Evolutionary conservation across 148 eudicot species (phyloP).

Genomic region (Rhododendron vialii): DNA sequence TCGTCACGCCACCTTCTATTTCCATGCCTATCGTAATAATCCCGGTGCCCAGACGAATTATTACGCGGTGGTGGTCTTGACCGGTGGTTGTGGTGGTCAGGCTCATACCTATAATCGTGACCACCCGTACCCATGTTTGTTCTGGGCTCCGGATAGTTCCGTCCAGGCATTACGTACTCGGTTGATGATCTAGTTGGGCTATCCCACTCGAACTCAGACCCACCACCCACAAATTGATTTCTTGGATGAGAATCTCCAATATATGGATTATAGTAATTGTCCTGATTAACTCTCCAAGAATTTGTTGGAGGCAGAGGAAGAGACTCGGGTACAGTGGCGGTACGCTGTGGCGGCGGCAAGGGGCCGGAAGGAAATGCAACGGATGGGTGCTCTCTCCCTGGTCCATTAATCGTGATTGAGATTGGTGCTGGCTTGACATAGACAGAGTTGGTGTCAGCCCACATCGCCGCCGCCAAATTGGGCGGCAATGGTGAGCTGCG

Average conservation of each 20-base stretch:
- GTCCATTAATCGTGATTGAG: not conserved
- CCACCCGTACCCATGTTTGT: conserved; percentile 14
- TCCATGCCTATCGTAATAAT: conserved; percentile 30
- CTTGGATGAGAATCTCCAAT: conserved; percentile 22
- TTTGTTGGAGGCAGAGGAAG: conserved; percentile 16
- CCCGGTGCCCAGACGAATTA: conserved; percentile 33
- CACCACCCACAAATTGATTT: conserved; percentile 10
- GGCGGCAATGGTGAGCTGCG: not conserved
- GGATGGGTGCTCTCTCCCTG: not conserved
- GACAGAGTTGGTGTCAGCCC: not conserved
- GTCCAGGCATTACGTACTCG: conserved; percentile 21
- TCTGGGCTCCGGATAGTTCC: conserved; percentile 29
- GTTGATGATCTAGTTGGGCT: conserved; percentile 44
- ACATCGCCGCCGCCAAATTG: not conserved
- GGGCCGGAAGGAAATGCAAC: conserved; percentile 7
- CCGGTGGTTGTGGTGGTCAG: conserved; percentile 21
- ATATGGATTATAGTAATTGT: conserved; percentile 27
- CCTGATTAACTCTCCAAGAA: conserved; percentile 24
- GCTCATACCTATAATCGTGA: conserved; percentile 24
- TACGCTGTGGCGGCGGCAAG: conserved; percentile 18
- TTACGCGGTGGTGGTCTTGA: conserved; percentile 26
- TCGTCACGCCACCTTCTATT: conserved; percentile 35
- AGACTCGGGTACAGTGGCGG: conserved; percentile 15
- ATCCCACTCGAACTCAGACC: conserved; percentile 45
- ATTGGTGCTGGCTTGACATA: conserved; percentile 5